Evolutionary conservation across 108 stramenopile species (phyloP), one percentile per base, ranked within the genome.

Genomic region (Skeletonema potamos): DNA sequence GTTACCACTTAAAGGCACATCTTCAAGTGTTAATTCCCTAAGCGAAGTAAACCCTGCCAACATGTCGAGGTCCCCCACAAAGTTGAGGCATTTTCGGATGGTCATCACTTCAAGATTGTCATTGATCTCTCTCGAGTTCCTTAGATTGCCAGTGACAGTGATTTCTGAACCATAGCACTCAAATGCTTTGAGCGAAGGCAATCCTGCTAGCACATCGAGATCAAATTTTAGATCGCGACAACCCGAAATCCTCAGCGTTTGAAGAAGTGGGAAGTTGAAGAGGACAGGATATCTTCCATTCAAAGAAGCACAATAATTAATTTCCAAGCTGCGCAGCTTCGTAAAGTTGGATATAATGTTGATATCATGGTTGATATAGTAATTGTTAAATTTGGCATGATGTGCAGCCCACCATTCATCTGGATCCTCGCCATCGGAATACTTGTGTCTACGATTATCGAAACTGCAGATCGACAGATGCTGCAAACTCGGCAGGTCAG

Each of bases 221-320:
- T 57, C 3, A 0, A 10, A 57, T 57, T 57, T 18, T 6, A 57
- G 56, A 29, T 18, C 2, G 18, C 3, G 26, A 15, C 56, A 57
- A 6, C 28, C 6, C 2, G 0, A 0, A 3, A 57, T 57, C 15
- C 56, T 27, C 56, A 57, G 18, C 11, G 13, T 10, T n/a, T 29
- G 56, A 29, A 57, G 56, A 15, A 57, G 26, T 11, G 56, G 3
- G 17, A 57, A 57, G 28, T 29, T 29, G 56, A 57, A 57, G 27
- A 57, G 56, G 56, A 11, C 26, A 15, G 56, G 56, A 57, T 57
- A 57, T 29, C 56, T 57, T 11, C 56, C 56, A 29, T 2, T 57
- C 56, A 57, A 57, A 8, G 9, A 7, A 10, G 56, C 56, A n/a
- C n/a, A n/a, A 6, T 15, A 11, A 27, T 5, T 2, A 15, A 57